Evolutionary conservation across 2,329 filamentous ascomycete genomes (phyloP).

Genomic region (Penicillium vulpinum): DNA sequence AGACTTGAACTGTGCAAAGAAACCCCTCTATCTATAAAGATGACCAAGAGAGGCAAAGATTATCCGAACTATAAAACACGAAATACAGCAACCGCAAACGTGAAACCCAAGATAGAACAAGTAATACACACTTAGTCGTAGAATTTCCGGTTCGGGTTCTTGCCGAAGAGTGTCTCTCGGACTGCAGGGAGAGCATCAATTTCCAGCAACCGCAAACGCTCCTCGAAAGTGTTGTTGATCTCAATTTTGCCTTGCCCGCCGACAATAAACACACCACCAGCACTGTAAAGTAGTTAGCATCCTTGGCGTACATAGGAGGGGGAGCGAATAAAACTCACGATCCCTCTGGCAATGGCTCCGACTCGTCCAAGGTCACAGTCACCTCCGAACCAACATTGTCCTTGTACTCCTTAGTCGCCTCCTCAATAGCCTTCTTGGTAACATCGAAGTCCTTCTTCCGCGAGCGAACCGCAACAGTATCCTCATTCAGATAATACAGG

Average conservation of each 20-base stretch:
- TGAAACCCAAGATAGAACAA: constrained; percentile 4
- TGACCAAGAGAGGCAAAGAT: constrained; percentile 17
- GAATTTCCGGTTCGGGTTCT: constrained; percentile 95
- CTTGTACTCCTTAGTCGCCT: constrained; percentile 81
- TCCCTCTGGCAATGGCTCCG: constrained; percentile 74
- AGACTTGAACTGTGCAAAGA: constrained; percentile 21
- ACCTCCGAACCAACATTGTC: constrained; percentile 70
- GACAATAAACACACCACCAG: constrained; percentile 78
- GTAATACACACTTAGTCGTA: constrained; percentile 63
- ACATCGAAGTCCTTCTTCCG: constrained; percentile 76
- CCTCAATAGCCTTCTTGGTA: constrained; percentile 74
- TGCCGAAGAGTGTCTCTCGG: constrained; percentile 83
- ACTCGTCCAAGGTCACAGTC: constrained; percentile 72
- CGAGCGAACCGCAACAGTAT: constrained; percentile 70
- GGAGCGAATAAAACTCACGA: constrained; percentile 63
- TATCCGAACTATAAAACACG: constrained; percentile 26
- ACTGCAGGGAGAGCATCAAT: constrained; percentile 81
- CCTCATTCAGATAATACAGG: constrained; percentile 82
- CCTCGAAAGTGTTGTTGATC: constrained; percentile 97
- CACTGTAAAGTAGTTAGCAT: constrained; percentile 51
- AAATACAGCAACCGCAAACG: constrained; percentile 11
- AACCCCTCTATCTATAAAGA: constrained; percentile 24
- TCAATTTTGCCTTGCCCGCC: constrained; percentile 91
- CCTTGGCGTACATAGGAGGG: background rate
- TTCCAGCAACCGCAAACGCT: constrained; percentile 81